A percentile compares a stretch with the other conserved stretches of the same genome.
phyloP scores from a whole-genome alignment of 345 rosid genomes.

The Melastoma malabathricum region DNA sequence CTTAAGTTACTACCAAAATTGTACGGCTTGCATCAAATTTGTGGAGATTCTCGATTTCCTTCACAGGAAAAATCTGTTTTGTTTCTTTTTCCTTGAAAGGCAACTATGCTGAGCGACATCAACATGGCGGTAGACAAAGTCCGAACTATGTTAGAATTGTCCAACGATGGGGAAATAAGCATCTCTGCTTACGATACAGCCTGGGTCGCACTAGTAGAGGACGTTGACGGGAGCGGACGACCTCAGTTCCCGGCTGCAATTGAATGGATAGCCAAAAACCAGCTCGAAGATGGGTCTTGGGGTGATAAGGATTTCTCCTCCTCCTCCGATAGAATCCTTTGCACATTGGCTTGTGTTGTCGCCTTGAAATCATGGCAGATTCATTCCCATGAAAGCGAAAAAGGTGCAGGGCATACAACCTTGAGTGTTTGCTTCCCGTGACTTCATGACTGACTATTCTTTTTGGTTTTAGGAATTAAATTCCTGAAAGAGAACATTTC shows the following conservation, averaged over 20 bases:
- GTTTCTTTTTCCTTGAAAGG: conserved; percentile 16
- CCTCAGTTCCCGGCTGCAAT: conserved; percentile 76
- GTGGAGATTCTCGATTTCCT: background rate
- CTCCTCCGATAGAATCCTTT: conserved; percentile 71
- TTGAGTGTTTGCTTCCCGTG: too few relatives aligned
- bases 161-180: conserved; percentile 84
- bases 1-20: too few relatives aligned
- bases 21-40: conserved; percentile 1
- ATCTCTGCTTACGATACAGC: conserved; percentile 93
- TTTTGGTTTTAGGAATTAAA: conserved; percentile 55
- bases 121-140: conserved; percentile 28
- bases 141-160: conserved; percentile 35
- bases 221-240: conserved; percentile 23
- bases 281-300: conserved; percentile 90
- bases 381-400: conserved; percentile 43
- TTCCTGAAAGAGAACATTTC: conserved; percentile 51
- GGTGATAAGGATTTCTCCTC: conserved; percentile 48
- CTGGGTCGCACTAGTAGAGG: conserved; percentile 83
- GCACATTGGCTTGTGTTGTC: conserved; percentile 76
- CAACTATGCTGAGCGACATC: conserved; percentile 17
- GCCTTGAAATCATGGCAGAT: conserved; percentile 69
- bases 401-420: conserved; percentile 23
- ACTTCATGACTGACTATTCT: too few relatives aligned
- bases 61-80: too few relatives aligned
- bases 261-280: conserved; percentile 70